phyloP scores from a whole-genome alignment of 352 stramenopile genomes.

The Hyaloperonospora brassicae region DNA sequence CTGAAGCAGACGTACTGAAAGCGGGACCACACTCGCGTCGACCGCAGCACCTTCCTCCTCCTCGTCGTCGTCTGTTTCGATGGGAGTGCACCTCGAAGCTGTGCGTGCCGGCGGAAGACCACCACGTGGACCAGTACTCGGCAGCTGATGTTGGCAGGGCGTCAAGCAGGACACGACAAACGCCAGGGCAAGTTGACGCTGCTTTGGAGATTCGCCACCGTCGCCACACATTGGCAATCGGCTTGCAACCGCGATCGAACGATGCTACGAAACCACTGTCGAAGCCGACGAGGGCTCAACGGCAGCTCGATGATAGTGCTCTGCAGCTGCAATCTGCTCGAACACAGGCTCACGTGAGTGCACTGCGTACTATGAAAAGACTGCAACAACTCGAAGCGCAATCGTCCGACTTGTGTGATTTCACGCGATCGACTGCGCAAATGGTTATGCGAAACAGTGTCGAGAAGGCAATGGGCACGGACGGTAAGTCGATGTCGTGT shows the following conservation, averaged over 20 bases:
- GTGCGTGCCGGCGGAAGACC: slow-evolving; percentile 10
- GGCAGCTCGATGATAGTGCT: slow-evolving; percentile 10
- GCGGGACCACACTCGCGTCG: slow-evolving; percentile 7
- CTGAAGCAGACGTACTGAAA: slow-evolving; percentile 2
- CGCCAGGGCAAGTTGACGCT: too few species aligned
- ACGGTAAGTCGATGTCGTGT: slow-evolving; percentile 10
- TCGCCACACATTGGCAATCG: slow-evolving; percentile 12
- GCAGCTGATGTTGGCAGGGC: too few species aligned
- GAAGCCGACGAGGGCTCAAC: slow-evolving; percentile 6
- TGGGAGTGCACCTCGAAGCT: slow-evolving; percentile 12
- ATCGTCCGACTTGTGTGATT: slow-evolving; percentile 11
- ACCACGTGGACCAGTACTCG: too few species aligned
- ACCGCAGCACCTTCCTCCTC: background rate
- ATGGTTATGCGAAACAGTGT: slow-evolving; percentile 6
- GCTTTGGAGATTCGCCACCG: slow-evolving; percentile 2
- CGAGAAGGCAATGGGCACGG: slow-evolving; percentile 5
- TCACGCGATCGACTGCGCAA: slow-evolving; percentile 5
- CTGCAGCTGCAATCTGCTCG: slow-evolving; percentile 7
- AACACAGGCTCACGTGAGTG: slow-evolving; percentile 7
- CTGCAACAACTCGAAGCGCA: background rate
- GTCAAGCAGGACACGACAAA: too few species aligned
- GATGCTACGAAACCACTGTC: slow-evolving; percentile 3
- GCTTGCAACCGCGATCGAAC: slow-evolving; percentile 5
- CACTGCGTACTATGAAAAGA: slow-evolving; percentile 5
- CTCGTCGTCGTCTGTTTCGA: slow-evolving; percentile 8